These are phyloP conservation scores for Piper longum DNA, from an alignment of 164 flowering plant species.

Conservation along the genomic window DNA sequence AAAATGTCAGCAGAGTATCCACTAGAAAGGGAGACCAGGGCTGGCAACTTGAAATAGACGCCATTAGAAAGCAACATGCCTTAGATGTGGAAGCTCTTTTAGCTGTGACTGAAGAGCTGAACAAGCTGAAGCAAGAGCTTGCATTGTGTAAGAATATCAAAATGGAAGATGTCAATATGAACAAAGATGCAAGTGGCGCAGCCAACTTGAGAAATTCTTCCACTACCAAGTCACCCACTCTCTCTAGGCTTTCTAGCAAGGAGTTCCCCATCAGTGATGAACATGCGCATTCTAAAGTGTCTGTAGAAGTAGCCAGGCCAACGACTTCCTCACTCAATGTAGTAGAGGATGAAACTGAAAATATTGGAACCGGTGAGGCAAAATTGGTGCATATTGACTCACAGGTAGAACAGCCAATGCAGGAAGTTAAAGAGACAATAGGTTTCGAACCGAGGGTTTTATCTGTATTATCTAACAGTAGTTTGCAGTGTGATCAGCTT, in stretches of 20 bases:
- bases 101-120: conserved; percentile 10
- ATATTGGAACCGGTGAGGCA: conserved; percentile 13
- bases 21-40: conserved; percentile 24
- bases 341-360: conserved; percentile 23
- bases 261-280: not conserved
- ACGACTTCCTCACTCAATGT: conserved; percentile 7
- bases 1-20: conserved; percentile 13
- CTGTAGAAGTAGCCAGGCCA: not conserved
- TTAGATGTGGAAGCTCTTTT: conserved; percentile 15
- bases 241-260: not conserved
- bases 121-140: conserved; percentile 6
- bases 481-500: conserved; percentile 17
- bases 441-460: conserved; percentile 14
- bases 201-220: conserved; percentile 15
- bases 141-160: conserved; percentile 7
- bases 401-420: conserved; percentile 11
- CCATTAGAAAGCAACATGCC: conserved; percentile 16
- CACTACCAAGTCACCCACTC: conserved; percentile 1
- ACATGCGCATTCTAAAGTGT: conserved; percentile 15
- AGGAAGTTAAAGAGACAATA: conserved; percentile 18
- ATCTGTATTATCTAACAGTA: conserved; percentile 15
- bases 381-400: conserved; percentile 15
- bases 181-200: conserved; percentile 7
- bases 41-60: conserved; percentile 23
- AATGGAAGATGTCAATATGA: conserved; percentile 12